Evolutionary conservation across 2,329 filamentous ascomycete species (phyloP).

Genomic region (Verticillium isaacii): DNA sequence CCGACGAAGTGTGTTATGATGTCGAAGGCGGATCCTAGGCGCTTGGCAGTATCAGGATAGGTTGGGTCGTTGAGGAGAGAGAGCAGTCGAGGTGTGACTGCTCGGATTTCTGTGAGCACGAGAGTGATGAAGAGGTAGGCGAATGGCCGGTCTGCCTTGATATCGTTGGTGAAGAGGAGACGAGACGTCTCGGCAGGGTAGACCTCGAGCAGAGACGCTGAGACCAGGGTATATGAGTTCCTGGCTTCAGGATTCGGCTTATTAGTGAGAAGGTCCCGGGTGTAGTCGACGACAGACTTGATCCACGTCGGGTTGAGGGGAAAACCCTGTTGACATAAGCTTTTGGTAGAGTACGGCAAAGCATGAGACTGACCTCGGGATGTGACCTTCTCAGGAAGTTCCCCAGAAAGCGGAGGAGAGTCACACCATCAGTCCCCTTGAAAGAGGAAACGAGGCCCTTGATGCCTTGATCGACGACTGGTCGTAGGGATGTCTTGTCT

Average conservation of each 20-base stretch:
- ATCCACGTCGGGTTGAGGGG: slow-evolving; percentile 52
- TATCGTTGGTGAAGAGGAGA: slow-evolving; percentile 47
- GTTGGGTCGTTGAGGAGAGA: slow-evolving; percentile 49
- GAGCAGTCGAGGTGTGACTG: slow-evolving; percentile 56
- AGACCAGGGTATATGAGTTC: slow-evolving; percentile 54
- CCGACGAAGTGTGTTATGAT: slow-evolving; percentile 57
- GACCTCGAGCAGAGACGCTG: slow-evolving; percentile 50
- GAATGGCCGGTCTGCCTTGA: slow-evolving; percentile 44
- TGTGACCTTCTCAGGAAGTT: slow-evolving; percentile 45
- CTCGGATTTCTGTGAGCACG: slow-evolving; percentile 61
- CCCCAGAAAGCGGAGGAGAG: slow-evolving; percentile 53
- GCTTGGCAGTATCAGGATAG: slow-evolving; percentile 45
- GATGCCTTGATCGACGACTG: slow-evolving; percentile 42
- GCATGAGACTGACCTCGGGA: slow-evolving; percentile 33
- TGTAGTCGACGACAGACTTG: slow-evolving; percentile 35
- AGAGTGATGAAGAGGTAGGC: slow-evolving; percentile 60
- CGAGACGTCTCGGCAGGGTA: slow-evolving; percentile 42
- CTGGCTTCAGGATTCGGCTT: slow-evolving; percentile 51
- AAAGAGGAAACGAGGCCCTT: slow-evolving; percentile 47
- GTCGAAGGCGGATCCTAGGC: slow-evolving; percentile 58
- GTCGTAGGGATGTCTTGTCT: slow-evolving; percentile 23
- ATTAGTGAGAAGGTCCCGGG: slow-evolving; percentile 49
- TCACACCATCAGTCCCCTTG: slow-evolving; percentile 55
- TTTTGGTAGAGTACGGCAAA: not conserved
- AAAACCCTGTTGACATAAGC: slow-evolving; percentile 33